Evolutionary conservation across 2,329 filamentous ascomycete species (phyloP), one percentile per base, ranked within the genome.

Genomic region (Sarocladium kiliense): DNA sequence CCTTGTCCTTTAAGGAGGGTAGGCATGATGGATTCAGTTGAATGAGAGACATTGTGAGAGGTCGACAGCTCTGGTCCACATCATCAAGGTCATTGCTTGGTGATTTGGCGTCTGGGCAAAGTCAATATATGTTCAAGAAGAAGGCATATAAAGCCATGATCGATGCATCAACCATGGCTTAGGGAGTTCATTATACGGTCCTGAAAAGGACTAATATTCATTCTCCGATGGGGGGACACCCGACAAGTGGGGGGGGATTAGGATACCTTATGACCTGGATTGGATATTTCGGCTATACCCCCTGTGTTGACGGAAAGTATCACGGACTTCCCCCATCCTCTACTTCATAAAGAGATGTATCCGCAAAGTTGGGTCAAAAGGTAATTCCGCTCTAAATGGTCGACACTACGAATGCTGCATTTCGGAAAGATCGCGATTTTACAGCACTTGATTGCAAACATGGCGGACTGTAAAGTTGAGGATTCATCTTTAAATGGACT

Each of bases 41-140:
- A 23, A 49, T 49, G 26, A 49, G 44, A 19, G 44, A 49, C 44
- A 49, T 49, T 49, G 11, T 49, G 26, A 49, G 23, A 49, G 23
- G 12, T 32, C 44, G 26, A 30, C 6, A 6, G 41, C 41, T 45
- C 19, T 19, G 26, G 44, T 27, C 3, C 25, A 49, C 25, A 49
- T n/a, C 10, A 30, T 18, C 23, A 19, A 30, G 14, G 21, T 27
- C 4, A 23, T 49, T 30, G 19, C 25, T 30, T 49, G 44, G 25
- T 19, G 21, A 25, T 45, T 12, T 45, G 21, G 18, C 23, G 42
- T 26, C 42, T 26, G 44, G 18, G 44, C 23, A 49, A 49, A 21
- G 44, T 49, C 23, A 27, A 32, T 21, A 49, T 27, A 21, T 11
- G 19, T 49, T 32, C 41, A 16, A 27, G n/a, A n/a, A n/a, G n/a